Evolutionary conservation across 805 yeast genomes (phyloP).

Genomic region (Teunomyces cretensis): DNA sequence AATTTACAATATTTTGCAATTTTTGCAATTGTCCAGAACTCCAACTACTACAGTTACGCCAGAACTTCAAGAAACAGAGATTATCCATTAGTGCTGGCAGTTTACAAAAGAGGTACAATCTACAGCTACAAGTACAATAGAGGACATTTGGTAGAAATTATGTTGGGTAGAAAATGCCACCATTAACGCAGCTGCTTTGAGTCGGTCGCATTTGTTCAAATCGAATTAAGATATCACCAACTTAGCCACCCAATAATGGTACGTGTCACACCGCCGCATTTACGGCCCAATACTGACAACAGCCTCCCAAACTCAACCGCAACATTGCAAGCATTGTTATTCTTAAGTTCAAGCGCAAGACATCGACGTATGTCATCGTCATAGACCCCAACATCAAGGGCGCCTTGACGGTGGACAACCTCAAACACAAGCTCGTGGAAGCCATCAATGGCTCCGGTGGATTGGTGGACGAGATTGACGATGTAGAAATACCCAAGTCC

Average conservation of each 20-base stretch:
- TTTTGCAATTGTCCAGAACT: too few species aligned
- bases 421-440: conserved; percentile 26
- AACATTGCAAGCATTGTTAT: conserved; percentile 19
- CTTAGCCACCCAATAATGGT: neutral
- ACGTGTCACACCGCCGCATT: neutral
- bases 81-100: too few species aligned
- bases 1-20: neutral
- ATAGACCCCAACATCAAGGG: conserved; percentile 12
- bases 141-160: too few species aligned
- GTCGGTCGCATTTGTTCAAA: too few species aligned
- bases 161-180: too few species aligned
- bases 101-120: too few species aligned
- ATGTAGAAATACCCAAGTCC: conserved; percentile 37
- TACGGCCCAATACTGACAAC: neutral
- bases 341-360: conserved; percentile 35
- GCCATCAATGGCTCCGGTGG: conserved; percentile 53
- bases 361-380: conserved; percentile 31
- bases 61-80: too few species aligned
- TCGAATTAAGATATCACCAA: too few species aligned
- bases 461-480: conserved; percentile 25
- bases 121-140: too few species aligned
- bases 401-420: conserved; percentile 16
- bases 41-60: too few species aligned
- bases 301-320: conserved; percentile 17
- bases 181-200: too few species aligned